Base-by-base conservation (phyloP, 106 monocot genomes). In the Dendrobium chrysotoxum region DNA sequence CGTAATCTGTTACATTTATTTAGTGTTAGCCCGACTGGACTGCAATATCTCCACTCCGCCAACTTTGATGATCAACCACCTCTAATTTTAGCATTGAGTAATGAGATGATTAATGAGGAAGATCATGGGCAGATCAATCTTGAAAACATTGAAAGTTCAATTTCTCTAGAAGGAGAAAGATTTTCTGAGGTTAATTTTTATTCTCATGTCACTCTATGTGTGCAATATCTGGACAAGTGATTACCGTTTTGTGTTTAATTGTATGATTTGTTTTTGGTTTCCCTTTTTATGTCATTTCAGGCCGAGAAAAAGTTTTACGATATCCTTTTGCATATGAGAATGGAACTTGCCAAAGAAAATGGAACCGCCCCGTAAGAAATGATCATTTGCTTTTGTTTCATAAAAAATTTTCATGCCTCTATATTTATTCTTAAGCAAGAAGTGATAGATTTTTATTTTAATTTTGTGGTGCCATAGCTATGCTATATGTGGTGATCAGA, bases 401-500 rank as follows among this genome's bases (percentile, higher is more conserved):
- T 39, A 10, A 12, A 16, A 75, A 47, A n/a, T 74, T 38, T 73
- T 44, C 18, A 8, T 3, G 5, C 25, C 44, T 50, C 10, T 76
- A 7, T 46, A 20, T 42, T 11, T 50, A n/a, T 74, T 74, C 42
- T 42, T 42, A 41, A 42, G 42, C 42, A 18, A 74, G 41, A 40
- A 31, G 70, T 30, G 35, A 13, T 54, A 25, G 8, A 45, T 73
- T 40, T 16, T 26, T 76, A 17, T 54, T 57, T 55, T 81, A 4
- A 39, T n/a, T 78, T 70, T 47, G 23, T 23, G 10, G 13, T 41
- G 31, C 41, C 67, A 70, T 82, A 99, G 99, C 72, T 99, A 99
- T 90, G 99, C 99, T 47, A 88, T 99, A 83, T 99, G 99, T 86
- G 95, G 99, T 72, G 95, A 99, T 87, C 87, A 95, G 87, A 89